phyloP scores from a whole-genome alignment of 768 basidiomycete species.

The Rhodotorula kratochvilovae region DNA sequence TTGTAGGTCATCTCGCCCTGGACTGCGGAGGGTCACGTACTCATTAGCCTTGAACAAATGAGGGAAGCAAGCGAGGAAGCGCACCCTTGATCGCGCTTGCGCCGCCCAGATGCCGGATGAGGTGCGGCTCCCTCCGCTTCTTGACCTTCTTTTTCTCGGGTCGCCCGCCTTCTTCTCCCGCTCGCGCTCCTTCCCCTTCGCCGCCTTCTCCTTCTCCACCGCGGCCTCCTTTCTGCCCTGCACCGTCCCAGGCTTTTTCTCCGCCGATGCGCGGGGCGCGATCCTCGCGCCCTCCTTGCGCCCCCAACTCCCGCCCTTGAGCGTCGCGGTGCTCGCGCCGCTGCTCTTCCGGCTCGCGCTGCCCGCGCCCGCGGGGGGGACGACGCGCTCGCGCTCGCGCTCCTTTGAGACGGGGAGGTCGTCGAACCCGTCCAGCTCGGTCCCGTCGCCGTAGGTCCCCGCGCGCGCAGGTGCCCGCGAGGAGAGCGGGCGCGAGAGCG shows the following conservation, averaged over 20 bases:
- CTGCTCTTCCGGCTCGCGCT: background rate
- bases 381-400: conserved; percentile 33
- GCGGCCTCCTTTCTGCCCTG: conserved; percentile 10
- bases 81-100: conserved; percentile 65
- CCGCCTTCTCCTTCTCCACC: background rate
- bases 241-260: background rate
- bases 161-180: conserved; percentile 3
- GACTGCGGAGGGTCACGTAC: conserved; percentile 53
- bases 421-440: conserved; percentile 51
- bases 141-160: conserved; percentile 21
- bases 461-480: background rate
- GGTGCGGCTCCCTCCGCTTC: conserved; percentile 65
- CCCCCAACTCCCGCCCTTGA: conserved; percentile 8
- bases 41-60: no score
- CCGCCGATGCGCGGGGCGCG: no score
- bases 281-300: background rate
- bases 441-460: conserved; percentile 48
- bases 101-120: conserved; percentile 78
- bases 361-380: background rate
- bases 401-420: conserved; percentile 48
- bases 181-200: background rate
- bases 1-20: conserved; percentile 98
- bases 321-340: conserved; percentile 4
- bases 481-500: conserved; percentile 5
- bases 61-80: conserved; percentile 28